Conservation (phyloP, 2,329 filamentous ascomycete genomes). For the Massarina eburnea region DNA sequence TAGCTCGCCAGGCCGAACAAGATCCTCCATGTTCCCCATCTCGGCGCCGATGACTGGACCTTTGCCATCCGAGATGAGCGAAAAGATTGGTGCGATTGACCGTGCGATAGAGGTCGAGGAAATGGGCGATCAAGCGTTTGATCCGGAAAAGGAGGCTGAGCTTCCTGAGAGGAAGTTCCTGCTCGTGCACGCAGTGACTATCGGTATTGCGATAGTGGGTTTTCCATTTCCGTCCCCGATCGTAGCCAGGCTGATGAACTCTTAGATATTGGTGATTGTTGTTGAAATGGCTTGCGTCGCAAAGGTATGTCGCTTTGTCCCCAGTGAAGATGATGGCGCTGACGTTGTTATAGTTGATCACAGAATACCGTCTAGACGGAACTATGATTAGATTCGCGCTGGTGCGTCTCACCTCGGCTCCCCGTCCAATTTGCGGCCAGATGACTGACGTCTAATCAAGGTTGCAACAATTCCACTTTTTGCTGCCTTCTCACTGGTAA, state of each 20-base stretch:
- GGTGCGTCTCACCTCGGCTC: constrained; percentile 17
- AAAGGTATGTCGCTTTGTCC: constrained; percentile 14
- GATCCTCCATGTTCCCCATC: constrained; percentile 23
- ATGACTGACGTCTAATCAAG: constrained; percentile 26
- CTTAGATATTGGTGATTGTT: constrained; percentile 26
- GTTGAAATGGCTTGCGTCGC: constrained; percentile 34
- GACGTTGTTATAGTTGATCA: constrained; percentile 37
- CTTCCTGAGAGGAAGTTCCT: constrained; percentile 26
- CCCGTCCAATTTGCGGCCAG: background rate
- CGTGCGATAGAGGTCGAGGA: constrained; percentile 27
- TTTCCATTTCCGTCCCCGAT: background rate
- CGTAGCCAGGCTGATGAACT: constrained; percentile 4
- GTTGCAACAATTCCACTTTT: constrained; percentile 41
- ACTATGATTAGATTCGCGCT: constrained; percentile 45
- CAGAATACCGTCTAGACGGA: constrained; percentile 44
- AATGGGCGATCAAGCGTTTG: constrained; percentile 25
- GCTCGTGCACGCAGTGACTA: constrained; percentile 24
- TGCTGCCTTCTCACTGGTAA: constrained; percentile 35
- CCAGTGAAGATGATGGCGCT: constrained; percentile 14
- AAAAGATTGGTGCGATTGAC: constrained; percentile 30
- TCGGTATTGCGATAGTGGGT: constrained; percentile 26
- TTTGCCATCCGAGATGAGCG: constrained; percentile 20
- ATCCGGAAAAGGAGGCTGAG: constrained; percentile 26
- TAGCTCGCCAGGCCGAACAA: constrained; percentile 12
- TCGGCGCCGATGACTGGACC: constrained; percentile 17